Percentiles rank a stretch among this genome's conserved stretches.
These are phyloP conservation scores for Entophlyctis luteolus DNA, from an alignment of 192 early-diverging fungal genomes.

Conservation along the genomic window DNA sequence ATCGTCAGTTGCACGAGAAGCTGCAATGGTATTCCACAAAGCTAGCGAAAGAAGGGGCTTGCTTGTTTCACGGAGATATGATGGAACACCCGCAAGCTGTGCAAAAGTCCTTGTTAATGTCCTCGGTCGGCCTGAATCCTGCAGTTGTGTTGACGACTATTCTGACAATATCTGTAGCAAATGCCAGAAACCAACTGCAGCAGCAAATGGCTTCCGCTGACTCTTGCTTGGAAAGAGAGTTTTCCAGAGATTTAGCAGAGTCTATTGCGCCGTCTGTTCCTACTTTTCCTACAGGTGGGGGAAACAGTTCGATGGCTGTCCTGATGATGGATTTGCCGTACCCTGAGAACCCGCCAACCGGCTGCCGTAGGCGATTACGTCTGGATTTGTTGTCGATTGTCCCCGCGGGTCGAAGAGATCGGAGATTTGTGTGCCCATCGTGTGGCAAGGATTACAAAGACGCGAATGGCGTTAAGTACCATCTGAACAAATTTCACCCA, in stretches of 20 bases:
- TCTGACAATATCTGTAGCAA: background rate
- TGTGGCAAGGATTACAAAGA: constrained; percentile 81
- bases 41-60: background rate
- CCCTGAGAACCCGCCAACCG: background rate
- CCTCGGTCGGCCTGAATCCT: background rate
- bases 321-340: background rate
- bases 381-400: background rate
- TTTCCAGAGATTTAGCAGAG: background rate
- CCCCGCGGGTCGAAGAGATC: background rate
- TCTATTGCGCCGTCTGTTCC: background rate
- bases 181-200: background rate
- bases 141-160: background rate
- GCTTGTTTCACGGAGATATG: too few relatives aligned
- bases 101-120: background rate
- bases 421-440: constrained; percentile 6
- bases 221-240: background rate
- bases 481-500: constrained; percentile 62
- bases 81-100: too few relatives aligned
- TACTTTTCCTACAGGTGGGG: background rate
- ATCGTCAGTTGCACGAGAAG: constrained; percentile 1
- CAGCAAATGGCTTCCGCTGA: background rate
- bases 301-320: background rate
- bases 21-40: background rate
- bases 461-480: constrained; percentile 94
- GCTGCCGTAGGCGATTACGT: background rate